Conservation (phyloP, 2,329 filamentous ascomycete genomes). For the Fusarium aywerte region DNA sequence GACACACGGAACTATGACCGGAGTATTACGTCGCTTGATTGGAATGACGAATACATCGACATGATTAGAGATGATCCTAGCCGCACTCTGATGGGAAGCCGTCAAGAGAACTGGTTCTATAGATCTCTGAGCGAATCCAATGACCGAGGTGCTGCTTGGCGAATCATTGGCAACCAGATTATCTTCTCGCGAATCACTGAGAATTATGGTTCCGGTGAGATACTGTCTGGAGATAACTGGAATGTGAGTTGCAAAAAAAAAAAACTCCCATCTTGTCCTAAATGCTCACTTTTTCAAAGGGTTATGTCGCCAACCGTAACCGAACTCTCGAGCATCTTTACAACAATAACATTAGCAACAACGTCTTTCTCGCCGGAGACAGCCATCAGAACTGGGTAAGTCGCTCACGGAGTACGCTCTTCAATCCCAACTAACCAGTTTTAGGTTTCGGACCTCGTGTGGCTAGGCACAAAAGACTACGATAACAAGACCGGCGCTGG, state of each 20-base stretch:
- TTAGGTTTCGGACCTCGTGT: slow-evolving; percentile 68
- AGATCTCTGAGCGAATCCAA: slow-evolving; percentile 65
- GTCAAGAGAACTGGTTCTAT: slow-evolving; percentile 82
- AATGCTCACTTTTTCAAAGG: slow-evolving; percentile 45
- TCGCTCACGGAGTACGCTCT: rapidly evolving
- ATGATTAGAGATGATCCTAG: slow-evolving; percentile 72
- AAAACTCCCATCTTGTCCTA: rapidly evolving
- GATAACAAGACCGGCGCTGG: slow-evolving; percentile 63
- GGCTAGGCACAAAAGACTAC: slow-evolving; percentile 66
- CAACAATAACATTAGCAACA: slow-evolving; percentile 75
- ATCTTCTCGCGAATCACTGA: slow-evolving; percentile 68
- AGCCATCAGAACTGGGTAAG: slow-evolving; percentile 58
- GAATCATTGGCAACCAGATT: slow-evolving; percentile 76
- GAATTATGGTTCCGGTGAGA: slow-evolving; percentile 48
- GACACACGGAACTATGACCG: slow-evolving; percentile 77
- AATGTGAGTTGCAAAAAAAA: slow-evolving; percentile 22
- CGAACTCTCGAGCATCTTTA: slow-evolving; percentile 74
- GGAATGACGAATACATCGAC: slow-evolving; percentile 29
- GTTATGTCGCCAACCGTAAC: slow-evolving; percentile 77
- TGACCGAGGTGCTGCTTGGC: slow-evolving; percentile 75
- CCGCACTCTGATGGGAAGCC: slow-evolving; percentile 75
- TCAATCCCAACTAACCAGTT: slow-evolving; percentile 28
- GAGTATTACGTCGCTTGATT: slow-evolving; percentile 63
- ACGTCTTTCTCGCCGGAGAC: slow-evolving; percentile 78
- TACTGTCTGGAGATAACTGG: slow-evolving; percentile 47